Conservation (phyloP, 1,139 yeast species). For the Kurtzmaniella quercitrusa region DNA sequence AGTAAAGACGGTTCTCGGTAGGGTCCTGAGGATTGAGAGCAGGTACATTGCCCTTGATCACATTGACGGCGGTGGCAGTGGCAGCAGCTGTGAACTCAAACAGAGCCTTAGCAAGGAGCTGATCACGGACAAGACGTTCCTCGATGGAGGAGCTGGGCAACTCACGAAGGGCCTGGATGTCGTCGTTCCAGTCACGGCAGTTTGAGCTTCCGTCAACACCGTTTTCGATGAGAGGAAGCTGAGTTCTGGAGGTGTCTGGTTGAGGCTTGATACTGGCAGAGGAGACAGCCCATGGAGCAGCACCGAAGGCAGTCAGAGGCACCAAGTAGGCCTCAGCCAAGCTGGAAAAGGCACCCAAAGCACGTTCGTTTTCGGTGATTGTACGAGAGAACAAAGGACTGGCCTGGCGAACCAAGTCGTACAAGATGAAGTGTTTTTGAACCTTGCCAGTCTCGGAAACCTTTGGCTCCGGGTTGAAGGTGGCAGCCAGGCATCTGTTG, state of each 20-base stretch:
- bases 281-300: conserved; percentile 74
- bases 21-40: conserved; percentile 81
- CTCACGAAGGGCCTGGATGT: conserved; percentile 77
- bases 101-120: conserved; percentile 65
- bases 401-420: conserved; percentile 47
- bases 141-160: conserved; percentile 54
- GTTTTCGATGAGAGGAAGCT: conserved; percentile 47
- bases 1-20: conserved; percentile 57
- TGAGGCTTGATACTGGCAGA: conserved; percentile 15
- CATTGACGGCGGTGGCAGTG: conserved; percentile 71
- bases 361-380: conserved; percentile 36
- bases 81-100: conserved; percentile 78
- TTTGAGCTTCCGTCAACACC: conserved; percentile 58
- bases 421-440: conserved; percentile 43
- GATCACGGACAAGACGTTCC: conserved; percentile 74
- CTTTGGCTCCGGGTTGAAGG: conserved; percentile 64
- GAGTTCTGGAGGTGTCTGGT: conserved; percentile 64
- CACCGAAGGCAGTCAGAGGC: conserved; percentile 57
- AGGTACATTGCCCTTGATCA: conserved; percentile 66
- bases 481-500: conserved; percentile 60
- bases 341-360: conserved; percentile 35
- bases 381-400: conserved; percentile 49
- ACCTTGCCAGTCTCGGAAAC: conserved; percentile 34
- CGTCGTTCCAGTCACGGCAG: conserved; percentile 85
- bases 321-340: conserved; percentile 52